phyloP scores from a whole-genome alignment of 1,139 yeast genomes.

The Lodderomyces elongisporus region DNA sequence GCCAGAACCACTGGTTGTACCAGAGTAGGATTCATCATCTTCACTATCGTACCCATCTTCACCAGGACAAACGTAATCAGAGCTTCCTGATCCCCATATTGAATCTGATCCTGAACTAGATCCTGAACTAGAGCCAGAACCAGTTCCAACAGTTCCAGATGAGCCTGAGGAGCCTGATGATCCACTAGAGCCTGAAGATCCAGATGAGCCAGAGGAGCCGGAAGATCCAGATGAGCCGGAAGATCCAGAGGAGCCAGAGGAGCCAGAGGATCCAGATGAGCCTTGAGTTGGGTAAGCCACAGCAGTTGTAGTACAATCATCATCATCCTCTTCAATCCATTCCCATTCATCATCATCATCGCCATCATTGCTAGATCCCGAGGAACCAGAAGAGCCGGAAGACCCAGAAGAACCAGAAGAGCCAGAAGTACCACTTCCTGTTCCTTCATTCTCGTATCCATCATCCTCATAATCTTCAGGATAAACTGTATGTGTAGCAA shows the following conservation, averaged over 20 bases:
- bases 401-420: constrained; percentile 3
- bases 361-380: constrained; percentile 4
- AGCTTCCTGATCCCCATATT: constrained; percentile 9
- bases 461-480: constrained; percentile 11
- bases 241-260: constrained; percentile 8
- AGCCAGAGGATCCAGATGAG: constrained; percentile 4
- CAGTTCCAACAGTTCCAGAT: constrained; percentile 1
- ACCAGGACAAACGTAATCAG: constrained; percentile 11
- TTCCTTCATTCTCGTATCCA: constrained; percentile 4
- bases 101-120: constrained; percentile 7
- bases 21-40: constrained; percentile 5
- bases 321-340: constrained; percentile 12
- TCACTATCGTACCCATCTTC: constrained; percentile 12
- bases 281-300: constrained; percentile 5
- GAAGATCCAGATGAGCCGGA: constrained; percentile 3
- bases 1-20: constrained; percentile 3
- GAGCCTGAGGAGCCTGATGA: constrained; percentile 8
- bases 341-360: constrained; percentile 12
- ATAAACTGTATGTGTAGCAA: constrained; percentile 11
- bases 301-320: constrained; percentile 9
- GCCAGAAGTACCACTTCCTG: constrained; percentile 1
- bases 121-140: constrained; percentile 10
- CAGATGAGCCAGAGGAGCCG: constrained; percentile 7
- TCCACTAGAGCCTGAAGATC: constrained; percentile 5
- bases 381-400: constrained; percentile 2